Conservation (phyloP, 805 yeast species). For the Suhomyces tanzawaensis region DNA sequence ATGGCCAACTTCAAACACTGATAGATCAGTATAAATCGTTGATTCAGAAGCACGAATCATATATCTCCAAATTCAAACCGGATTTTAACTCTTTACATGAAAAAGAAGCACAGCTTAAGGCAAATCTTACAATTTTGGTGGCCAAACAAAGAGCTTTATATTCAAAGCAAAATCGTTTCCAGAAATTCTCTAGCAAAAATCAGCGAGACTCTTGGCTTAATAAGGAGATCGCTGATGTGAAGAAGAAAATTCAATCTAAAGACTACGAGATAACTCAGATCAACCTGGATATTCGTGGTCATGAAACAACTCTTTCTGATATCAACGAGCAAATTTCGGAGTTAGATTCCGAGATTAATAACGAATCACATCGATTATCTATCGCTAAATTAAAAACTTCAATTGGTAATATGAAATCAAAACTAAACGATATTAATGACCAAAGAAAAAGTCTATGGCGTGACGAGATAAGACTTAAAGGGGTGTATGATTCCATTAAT, state of each 20-base stretch:
- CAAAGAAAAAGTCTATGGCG: slow-evolving; percentile 76
- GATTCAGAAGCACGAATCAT: slow-evolving; percentile 36
- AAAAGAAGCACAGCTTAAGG: slow-evolving; percentile 41
- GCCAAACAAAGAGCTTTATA: slow-evolving; percentile 58
- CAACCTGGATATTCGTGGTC: slow-evolving; percentile 15
- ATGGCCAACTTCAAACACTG: slow-evolving; percentile 18
- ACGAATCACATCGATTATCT: slow-evolving; percentile 8
- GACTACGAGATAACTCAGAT: slow-evolving; percentile 23
- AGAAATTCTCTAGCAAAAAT: slow-evolving; percentile 50
- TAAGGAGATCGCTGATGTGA: slow-evolving; percentile 44
- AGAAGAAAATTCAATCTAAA: slow-evolving; percentile 26
- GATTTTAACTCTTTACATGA: slow-evolving; percentile 34
- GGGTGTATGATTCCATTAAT: slow-evolving; percentile 52
- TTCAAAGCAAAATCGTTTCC: slow-evolving; percentile 68
- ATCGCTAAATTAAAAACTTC: slow-evolving; percentile 23
- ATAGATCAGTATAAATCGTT: slow-evolving; percentile 20
- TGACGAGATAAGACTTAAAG: slow-evolving; percentile 62
- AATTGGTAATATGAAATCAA: slow-evolving; percentile 40
- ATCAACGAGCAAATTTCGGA: slow-evolving; percentile 9
- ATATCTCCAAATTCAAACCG: slow-evolving; percentile 40
- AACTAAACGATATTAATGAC: slow-evolving; percentile 52
- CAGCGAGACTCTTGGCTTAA: slow-evolving; percentile 71
- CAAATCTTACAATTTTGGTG: slow-evolving; percentile 39
- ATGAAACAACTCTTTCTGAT: slow-evolving; percentile 13
- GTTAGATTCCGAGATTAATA: slow-evolving; percentile 24